Evolutionary conservation across 75 land plant species (phyloP).

Genomic region (Cryptomeria japonica): DNA sequence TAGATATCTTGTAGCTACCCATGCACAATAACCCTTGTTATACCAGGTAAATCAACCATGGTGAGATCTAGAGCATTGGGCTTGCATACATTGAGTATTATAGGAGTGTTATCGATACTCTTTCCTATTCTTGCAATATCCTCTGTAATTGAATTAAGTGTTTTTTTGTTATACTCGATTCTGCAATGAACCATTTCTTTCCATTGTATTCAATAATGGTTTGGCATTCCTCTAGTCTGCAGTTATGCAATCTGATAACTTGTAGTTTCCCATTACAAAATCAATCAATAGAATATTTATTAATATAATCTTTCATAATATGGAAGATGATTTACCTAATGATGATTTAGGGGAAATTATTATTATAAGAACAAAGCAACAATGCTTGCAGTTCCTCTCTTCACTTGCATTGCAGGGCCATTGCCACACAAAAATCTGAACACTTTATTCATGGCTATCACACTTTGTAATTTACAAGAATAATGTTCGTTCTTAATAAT

Average conservation of each 20-base stretch:
- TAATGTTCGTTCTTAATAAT: no score
- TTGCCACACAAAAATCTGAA: no score
- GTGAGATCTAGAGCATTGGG: conserved; percentile 52
- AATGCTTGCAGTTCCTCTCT: no score
- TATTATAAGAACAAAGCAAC: no score
- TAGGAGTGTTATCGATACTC: conserved; percentile 36
- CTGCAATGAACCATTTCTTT: conserved; percentile 10
- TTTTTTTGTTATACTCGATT: conserved; percentile 29
- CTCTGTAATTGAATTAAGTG: conserved; percentile 30
- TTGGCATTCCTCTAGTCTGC: neutral
- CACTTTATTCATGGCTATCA: no score
- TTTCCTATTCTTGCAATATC: conserved; percentile 48
- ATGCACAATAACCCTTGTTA: conserved; percentile 57
- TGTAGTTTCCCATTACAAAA: no score
- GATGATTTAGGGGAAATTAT: no score
- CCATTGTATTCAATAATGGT: conserved; percentile 22
- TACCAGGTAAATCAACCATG: conserved; percentile 69
- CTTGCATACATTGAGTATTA: conserved; percentile 12
- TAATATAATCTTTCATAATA: no score
- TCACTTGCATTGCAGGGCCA: no score
- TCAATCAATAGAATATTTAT: no score
- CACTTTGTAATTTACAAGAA: no score
- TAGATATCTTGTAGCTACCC: conserved; percentile 60
- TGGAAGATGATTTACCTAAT: no score
- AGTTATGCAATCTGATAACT: conserved; percentile 42